These are phyloP conservation scores for Melaleuca quinquenervia DNA, from an alignment of 345 rosid species.

Conservation along the genomic window DNA sequence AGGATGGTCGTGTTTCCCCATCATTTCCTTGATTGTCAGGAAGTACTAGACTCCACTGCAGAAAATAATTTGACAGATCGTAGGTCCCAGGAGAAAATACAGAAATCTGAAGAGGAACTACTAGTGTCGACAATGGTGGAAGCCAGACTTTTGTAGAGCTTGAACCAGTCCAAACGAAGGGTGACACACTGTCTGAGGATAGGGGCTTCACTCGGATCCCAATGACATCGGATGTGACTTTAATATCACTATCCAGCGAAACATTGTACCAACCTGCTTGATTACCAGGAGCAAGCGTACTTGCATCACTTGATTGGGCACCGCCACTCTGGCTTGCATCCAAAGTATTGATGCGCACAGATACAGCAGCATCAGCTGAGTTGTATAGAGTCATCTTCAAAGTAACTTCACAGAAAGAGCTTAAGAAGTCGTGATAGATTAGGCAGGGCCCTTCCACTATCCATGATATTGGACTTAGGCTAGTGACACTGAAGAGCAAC, in stretches of 20 bases:
- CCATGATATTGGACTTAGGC: constrained; percentile 70
- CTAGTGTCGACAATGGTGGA: constrained; percentile 41
- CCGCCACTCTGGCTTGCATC: constrained; percentile 12
- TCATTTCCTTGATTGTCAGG: constrained; percentile 8
- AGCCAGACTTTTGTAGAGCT: constrained; percentile 48
- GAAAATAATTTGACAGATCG: constrained; percentile 62
- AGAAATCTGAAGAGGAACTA: constrained; percentile 60
- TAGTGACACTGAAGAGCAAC: constrained; percentile 35
- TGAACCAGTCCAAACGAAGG: constrained; percentile 76
- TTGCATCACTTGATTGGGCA: constrained; percentile 15
- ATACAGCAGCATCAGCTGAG: constrained; percentile 33
- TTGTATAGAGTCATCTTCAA: constrained; percentile 60
- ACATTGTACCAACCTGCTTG: constrained; percentile 60
- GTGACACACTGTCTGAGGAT: constrained; percentile 41
- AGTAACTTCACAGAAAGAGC: constrained; percentile 47
- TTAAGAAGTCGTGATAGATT: constrained; percentile 50
- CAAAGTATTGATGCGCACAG: constrained; percentile 34
- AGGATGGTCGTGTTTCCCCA: constrained; percentile 15
- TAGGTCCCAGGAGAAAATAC: constrained; percentile 70
- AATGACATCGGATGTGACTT: constrained; percentile 32
- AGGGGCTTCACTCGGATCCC: constrained; percentile 15
- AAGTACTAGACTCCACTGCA: constrained; percentile 51
- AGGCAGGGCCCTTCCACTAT: constrained; percentile 49
- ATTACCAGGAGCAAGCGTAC: constrained; percentile 20
- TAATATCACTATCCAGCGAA: constrained; percentile 34